Base-by-base conservation (phyloP, 129 eudicot species). In the Escallonia herrerae region DNA sequence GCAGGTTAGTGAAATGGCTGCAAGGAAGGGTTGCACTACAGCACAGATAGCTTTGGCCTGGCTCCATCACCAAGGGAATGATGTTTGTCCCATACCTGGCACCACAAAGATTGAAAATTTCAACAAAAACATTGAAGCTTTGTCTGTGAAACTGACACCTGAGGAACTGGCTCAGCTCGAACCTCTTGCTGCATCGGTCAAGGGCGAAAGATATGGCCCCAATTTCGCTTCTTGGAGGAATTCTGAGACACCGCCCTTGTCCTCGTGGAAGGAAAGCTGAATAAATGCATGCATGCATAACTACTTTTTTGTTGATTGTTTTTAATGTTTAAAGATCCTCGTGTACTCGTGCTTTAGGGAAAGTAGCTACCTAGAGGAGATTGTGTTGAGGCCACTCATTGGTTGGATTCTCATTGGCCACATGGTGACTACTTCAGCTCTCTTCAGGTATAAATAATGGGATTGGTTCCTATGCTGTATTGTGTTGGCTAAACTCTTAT, bases 31-130 rank as follows among this genome's bases (percentile, higher is more conserved):
- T 8, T 75, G 79, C 64, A 75, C 74, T 2, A 33, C 74, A 3
- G 48, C 70, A 2, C 80, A 75, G 41, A 64, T 75, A 45, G 80
- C 80, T 3, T 60, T 75, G 39, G 80, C 74, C 3, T 75, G 80
- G 80, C 44, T 75, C 6, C 70, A 43, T 56, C 74, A 75, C 14
- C 80, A 68, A 37, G 74, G 80, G 5, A 60, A 68, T 50, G 80
- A 76, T 7, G 75, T 69, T 7, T 43, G 41, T 43, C 78, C 72
- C 4, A 74, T 58, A 11, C 66, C 72, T 3, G 72, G 72, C 5
- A 72, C 42, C 50, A 68, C 10, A 55, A 54, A 7, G 50, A 22
- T 22, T 22, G 33, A 22, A 22, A 22, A 22, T 22, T 22, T 22
- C 33, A 22, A 22, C 33, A 22, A 68, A 8, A 75, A 75, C 70